Evolutionary conservation across 352 stramenopile genomes (phyloP).

Genomic region (Albugo candida): DNA sequence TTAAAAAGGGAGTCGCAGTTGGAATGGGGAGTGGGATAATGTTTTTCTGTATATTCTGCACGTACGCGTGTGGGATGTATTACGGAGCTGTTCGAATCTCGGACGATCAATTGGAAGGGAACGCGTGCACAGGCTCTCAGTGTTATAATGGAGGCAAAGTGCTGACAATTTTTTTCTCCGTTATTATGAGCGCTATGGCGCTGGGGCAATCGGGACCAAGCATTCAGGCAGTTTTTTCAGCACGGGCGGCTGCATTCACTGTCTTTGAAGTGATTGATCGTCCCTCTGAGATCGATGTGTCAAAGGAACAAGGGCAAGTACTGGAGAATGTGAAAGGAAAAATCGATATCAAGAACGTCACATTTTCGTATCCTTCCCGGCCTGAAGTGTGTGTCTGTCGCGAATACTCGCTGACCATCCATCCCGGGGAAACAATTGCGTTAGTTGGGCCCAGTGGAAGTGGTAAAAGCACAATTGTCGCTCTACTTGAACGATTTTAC

Average conservation of each 20-base stretch:
- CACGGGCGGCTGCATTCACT: conserved; percentile 29
- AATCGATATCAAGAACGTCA: conserved; percentile 73
- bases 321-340: conserved; percentile 17
- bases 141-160: conserved; percentile 51
- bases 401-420: conserved; percentile 27
- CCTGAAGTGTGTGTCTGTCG: conserved; percentile 29
- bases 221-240: conserved; percentile 30
- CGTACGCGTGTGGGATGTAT: conserved; percentile 61
- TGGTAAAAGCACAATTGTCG: conserved; percentile 52
- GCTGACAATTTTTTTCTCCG: conserved; percentile 43
- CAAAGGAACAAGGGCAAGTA: conserved; percentile 15
- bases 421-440: conserved; percentile 47
- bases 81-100: conserved; percentile 48
- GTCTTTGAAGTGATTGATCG: conserved; percentile 50
- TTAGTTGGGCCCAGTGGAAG: conserved; percentile 46
- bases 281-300: conserved; percentile 29
- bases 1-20: conserved; percentile 28
- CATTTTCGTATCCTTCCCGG: conserved; percentile 43
- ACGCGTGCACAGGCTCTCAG: conserved; percentile 10
- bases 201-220: conserved; percentile 45
- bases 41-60: conserved; percentile 44
- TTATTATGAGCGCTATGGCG: conserved; percentile 56
- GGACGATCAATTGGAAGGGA: conserved; percentile 29
- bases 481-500: conserved; percentile 60
- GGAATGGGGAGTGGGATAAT: conserved; percentile 38